A percentile compares a stretch with the other conserved stretches of the same genome.
Evolutionary conservation across 2,329 filamentous ascomycete species (phyloP).

Genomic region (Fusarium liriodendri): DNA sequence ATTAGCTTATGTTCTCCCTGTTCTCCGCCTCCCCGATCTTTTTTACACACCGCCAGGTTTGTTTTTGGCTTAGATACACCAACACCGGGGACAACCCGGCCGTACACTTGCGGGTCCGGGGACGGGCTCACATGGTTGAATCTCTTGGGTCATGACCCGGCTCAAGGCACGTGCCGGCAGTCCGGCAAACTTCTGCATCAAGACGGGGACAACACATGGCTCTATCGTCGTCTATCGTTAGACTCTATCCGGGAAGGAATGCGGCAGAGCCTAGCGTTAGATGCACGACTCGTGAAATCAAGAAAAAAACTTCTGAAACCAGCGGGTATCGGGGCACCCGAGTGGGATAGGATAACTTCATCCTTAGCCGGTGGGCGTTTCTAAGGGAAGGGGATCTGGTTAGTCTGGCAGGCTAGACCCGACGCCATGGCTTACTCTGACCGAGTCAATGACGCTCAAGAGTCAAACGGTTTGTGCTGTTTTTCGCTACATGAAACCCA

Average conservation of each 20-base stretch:
- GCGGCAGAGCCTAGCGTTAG: constrained; percentile 21
- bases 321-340: constrained; percentile 16
- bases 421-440: not conserved
- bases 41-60: not conserved
- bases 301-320: constrained; percentile 8
- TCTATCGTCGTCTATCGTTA: not conserved
- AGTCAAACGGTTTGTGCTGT: not conserved
- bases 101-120: not conserved
- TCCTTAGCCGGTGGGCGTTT: not conserved
- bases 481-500: not conserved
- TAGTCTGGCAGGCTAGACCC: not conserved
- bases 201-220: not conserved
- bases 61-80: not conserved
- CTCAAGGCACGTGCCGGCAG: not conserved
- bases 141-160: not conserved
- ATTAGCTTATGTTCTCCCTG: not conserved
- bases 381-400: constrained; percentile 1
- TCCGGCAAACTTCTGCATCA: not conserved
- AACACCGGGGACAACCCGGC: not conserved
- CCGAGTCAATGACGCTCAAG: not conserved
- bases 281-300: constrained; percentile 11
- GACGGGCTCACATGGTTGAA: not conserved
- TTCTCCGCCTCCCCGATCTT: not conserved
- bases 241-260: constrained; percentile 2
- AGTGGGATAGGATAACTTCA: constrained; percentile 5